A percentile compares a stretch with the other conserved stretches of the same genome.
Evolutionary conservation across 2,329 filamentous ascomycete genomes (phyloP).

Genomic region (Sporothrix variecibatus): DNA sequence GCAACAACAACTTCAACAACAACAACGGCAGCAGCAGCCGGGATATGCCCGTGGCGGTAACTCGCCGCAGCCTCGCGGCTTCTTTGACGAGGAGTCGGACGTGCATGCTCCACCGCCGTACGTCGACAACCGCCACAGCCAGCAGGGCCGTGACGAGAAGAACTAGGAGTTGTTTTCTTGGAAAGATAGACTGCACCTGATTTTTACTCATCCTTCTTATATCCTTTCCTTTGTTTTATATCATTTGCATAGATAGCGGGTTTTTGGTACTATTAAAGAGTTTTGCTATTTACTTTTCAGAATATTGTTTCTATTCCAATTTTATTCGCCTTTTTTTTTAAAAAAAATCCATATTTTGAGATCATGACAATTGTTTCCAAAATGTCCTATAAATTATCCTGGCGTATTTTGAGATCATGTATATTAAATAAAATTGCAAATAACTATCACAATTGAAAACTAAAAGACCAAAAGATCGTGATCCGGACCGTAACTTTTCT

Average conservation of each 20-base stretch:
- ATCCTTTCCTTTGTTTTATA: background rate
- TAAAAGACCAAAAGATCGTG: background rate
- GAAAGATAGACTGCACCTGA: background rate
- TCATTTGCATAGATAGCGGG: background rate
- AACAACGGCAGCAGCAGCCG: background rate
- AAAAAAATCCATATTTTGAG: too few species aligned
- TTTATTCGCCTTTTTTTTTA: too few species aligned
- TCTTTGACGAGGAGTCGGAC: constrained; percentile 5
- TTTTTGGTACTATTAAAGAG: background rate
- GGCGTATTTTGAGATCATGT: background rate
- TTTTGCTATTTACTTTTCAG: background rate
- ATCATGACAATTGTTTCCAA: too few species aligned
- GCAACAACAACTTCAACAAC: background rate
- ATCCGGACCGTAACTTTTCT: background rate
- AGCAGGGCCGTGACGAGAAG: background rate
- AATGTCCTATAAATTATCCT: background rate
- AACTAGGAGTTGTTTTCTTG: background rate
- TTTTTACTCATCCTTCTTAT: background rate
- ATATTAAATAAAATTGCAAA: background rate
- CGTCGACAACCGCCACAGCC: background rate
- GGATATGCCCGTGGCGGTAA: background rate
- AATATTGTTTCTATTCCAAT: background rate
- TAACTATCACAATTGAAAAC: background rate
- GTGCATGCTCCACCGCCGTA: constrained; percentile 2
- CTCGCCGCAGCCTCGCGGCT: background rate